These are phyloP conservation scores for Ophiostoma angusticollis DNA, from an alignment of 2,329 filamentous ascomycete genomes.

Conservation along the genomic window DNA sequence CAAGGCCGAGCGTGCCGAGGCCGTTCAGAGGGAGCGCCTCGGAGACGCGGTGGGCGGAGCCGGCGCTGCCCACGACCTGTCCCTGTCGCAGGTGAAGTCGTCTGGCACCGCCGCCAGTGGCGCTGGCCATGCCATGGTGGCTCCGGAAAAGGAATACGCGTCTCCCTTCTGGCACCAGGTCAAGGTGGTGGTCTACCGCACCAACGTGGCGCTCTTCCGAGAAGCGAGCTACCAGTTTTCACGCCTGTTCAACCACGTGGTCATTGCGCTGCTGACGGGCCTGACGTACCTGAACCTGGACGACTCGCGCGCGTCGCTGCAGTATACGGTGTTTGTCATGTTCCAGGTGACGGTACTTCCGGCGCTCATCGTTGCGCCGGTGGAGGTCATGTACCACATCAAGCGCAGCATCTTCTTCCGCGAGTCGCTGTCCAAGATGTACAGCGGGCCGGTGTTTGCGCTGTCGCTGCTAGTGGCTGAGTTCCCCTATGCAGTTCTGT, in stretches of 20 bases:
- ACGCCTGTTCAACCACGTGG: conserved; percentile 70
- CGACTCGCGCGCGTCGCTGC: conserved; percentile 60
- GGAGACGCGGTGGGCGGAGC: conserved; percentile 4
- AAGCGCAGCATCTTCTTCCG: conserved; percentile 74
- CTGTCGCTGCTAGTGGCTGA: conserved; percentile 69
- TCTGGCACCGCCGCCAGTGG: conserved; percentile 18
- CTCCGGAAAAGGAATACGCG: conserved; percentile 62
- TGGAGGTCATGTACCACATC: conserved; percentile 73
- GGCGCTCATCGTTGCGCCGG: conserved; percentile 68
- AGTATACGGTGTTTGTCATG: conserved; percentile 79
- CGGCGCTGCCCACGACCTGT: not conserved
- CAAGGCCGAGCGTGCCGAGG: conserved; percentile 44
- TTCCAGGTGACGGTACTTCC: conserved; percentile 83
- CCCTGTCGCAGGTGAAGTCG: conserved; percentile 4
- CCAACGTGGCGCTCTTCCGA: conserved; percentile 70
- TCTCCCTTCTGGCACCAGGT: conserved; percentile 71
- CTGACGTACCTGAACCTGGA: conserved; percentile 69
- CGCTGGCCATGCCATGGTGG: conserved; percentile 21
- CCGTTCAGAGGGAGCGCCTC: conserved; percentile 8
- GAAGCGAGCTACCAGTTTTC: conserved; percentile 85
- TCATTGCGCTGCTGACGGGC: conserved; percentile 65
- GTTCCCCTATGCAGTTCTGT: conserved; percentile 71
- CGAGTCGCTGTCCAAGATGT: conserved; percentile 76
- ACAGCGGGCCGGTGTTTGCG: conserved; percentile 67
- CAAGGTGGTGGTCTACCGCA: conserved; percentile 58